These are phyloP conservation scores for Eugenia klotzschiana DNA, from an alignment of 441 rosid genomes.

Conservation along the genomic window DNA sequence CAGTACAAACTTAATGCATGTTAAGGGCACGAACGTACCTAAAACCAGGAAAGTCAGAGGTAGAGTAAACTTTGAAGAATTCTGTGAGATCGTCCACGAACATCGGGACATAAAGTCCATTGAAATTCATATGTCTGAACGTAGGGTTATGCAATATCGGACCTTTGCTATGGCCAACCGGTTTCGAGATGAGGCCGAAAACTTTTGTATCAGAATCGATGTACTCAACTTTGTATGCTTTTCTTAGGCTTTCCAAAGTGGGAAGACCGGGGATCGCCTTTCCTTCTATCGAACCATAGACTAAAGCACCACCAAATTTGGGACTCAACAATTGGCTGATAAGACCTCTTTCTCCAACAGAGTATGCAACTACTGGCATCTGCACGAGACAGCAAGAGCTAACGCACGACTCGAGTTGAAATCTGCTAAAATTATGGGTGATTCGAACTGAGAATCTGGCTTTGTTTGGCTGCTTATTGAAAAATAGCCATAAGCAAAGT, in stretches of 20 bases:
- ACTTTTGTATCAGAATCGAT: slow-evolving; percentile 13
- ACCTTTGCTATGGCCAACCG: slow-evolving; percentile 29
- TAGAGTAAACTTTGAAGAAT: slow-evolving; percentile 19
- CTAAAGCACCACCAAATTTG: slow-evolving; percentile 19
- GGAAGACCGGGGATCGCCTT: slow-evolving; percentile 16
- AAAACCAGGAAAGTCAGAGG: slow-evolving; percentile 20
- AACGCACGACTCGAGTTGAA: background rate
- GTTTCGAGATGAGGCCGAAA: slow-evolving; percentile 28
- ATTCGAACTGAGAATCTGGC: background rate
- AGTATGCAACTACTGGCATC: slow-evolving; percentile 20
- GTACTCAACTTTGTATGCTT: slow-evolving; percentile 6
- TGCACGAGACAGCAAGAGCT: background rate
- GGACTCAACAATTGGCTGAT: slow-evolving; percentile 21
- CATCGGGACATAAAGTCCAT: slow-evolving; percentile 24
- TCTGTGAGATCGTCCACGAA: slow-evolving; percentile 22
- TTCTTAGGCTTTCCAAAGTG: slow-evolving; percentile 11
- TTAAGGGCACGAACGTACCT: slow-evolving; percentile 9
- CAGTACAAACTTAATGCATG: background rate
- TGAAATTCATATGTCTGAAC: slow-evolving; percentile 16
- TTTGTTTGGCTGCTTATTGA: background rate
- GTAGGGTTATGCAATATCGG: slow-evolving; percentile 33
- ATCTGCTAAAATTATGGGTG: background rate
- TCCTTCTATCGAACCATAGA: slow-evolving; percentile 19
- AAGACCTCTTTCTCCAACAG: slow-evolving; percentile 28
- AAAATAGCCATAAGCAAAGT: background rate